Percentiles rank a stretch among this genome's conserved stretches.
Conservation (phyloP, 2,329 filamentous ascomycete genomes). For the Fusarium papillatum region DNA sequence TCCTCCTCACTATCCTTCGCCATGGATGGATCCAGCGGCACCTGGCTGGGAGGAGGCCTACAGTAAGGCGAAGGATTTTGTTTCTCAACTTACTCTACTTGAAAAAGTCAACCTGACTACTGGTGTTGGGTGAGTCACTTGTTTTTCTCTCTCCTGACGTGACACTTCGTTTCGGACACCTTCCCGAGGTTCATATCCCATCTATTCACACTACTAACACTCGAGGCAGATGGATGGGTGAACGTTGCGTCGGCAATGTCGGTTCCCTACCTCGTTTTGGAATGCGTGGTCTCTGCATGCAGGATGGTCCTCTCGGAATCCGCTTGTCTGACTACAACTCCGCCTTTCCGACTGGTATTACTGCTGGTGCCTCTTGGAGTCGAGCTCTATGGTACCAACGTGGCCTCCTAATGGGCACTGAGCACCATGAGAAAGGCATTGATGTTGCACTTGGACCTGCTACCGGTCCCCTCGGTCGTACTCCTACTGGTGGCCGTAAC, state of each 20-base stretch:
- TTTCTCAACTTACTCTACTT: conserved; percentile 83
- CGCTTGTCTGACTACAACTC: conserved; percentile 84
- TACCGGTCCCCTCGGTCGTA: conserved; percentile 61
- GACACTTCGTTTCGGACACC: not conserved
- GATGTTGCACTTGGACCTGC: conserved; percentile 75
- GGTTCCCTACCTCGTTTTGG: conserved; percentile 79
- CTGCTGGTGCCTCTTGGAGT: conserved; percentile 88
- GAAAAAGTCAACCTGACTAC: conserved; percentile 98
- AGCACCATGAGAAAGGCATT: conserved; percentile 82
- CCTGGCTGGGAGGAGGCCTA: conserved; percentile 84
- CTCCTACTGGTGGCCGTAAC: conserved; percentile 64
- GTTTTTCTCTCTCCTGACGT: not conserved
- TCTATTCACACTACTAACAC: not conserved
- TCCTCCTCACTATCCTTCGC: conserved; percentile 83
- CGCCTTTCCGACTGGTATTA: conserved; percentile 84
- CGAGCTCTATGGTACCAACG: conserved; percentile 72
- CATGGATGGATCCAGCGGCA: conserved; percentile 84
- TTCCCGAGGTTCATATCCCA: conserved; percentile 39
- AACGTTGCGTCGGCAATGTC: conserved; percentile 83
- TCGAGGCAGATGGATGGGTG: conserved; percentile 59
- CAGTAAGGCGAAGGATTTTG: conserved; percentile 80
- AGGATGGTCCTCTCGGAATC: conserved; percentile 87
- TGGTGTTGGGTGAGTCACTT: conserved; percentile 78
- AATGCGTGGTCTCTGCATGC: conserved; percentile 83
- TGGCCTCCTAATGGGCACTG: conserved; percentile 64